These are phyloP conservation scores for Arthrobotrys musiformis DNA, from an alignment of 2,329 filamentous ascomycete genomes.

Conservation along the genomic window DNA sequence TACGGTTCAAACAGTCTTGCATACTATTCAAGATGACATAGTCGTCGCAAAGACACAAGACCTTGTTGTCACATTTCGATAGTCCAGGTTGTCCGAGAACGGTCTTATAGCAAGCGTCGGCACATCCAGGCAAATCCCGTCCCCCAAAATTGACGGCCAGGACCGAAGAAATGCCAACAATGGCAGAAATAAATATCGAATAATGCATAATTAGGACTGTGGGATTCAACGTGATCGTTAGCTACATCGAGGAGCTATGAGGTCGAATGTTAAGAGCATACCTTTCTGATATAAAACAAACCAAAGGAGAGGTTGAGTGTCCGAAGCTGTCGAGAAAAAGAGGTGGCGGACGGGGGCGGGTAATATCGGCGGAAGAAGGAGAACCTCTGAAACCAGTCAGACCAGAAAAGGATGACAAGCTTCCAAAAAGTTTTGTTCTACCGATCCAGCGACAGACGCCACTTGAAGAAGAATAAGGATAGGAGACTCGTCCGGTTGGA, in stretches of 20 bases:
- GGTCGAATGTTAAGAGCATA: not conserved
- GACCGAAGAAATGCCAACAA: constrained; percentile 18
- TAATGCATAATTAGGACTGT: constrained; percentile 29
- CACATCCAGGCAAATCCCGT: constrained; percentile 18
- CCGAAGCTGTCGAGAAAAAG: constrained; percentile 16
- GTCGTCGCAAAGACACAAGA: constrained; percentile 40
- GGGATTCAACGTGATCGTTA: constrained; percentile 9
- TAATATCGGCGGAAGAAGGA: constrained; percentile 40
- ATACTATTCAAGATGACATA: constrained; percentile 40
- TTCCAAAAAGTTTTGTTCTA: constrained; percentile 50
- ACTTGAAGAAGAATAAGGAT: constrained; percentile 8
- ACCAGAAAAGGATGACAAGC: constrained; percentile 44
- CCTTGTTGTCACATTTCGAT: constrained; percentile 31
- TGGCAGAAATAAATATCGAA: constrained; percentile 32
- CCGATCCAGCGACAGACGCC: constrained; percentile 55
- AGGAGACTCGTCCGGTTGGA: constrained; percentile 31
- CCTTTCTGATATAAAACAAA: constrained; percentile 31
- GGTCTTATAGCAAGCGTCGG: constrained; percentile 40
- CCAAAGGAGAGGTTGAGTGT: constrained; percentile 10
- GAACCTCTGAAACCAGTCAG: constrained; percentile 52
- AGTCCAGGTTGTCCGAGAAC: constrained; percentile 44
- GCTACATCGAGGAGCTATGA: constrained; percentile 2
- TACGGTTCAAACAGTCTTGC: constrained; percentile 33
- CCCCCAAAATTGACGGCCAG: constrained; percentile 44
- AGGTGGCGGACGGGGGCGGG: constrained; percentile 20